Conservation (phyloP, 495 filamentous ascomycete genomes). For the Amphirosellinia nigrospora region DNA sequence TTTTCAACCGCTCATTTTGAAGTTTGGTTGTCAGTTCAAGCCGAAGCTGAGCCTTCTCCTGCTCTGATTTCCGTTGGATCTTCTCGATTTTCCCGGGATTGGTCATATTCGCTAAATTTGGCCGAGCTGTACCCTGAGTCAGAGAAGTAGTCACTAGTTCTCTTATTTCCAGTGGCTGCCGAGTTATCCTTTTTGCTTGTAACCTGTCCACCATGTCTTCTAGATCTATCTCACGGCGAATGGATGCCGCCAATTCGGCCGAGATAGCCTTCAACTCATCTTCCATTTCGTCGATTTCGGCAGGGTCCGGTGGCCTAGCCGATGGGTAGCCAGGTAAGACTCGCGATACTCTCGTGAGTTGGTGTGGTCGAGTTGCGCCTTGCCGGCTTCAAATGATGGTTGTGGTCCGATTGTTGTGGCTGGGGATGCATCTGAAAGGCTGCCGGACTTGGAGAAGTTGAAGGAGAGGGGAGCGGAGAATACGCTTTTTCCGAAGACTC, state of each 20-base stretch:
- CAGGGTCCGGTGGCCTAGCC: slow-evolving; percentile 43
- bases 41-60: slow-evolving; percentile 87
- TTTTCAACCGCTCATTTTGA: slow-evolving; percentile 78
- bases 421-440: slow-evolving; percentile 48
- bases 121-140: slow-evolving; percentile 90
- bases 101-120: slow-evolving; percentile 69
- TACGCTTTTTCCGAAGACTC: slow-evolving; percentile 56
- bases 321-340: slow-evolving; percentile 53
- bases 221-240: slow-evolving; percentile 93
- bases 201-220: slow-evolving; percentile 91
- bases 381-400: slow-evolving; percentile 45
- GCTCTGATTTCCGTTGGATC: slow-evolving; percentile 81
- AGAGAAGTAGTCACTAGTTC: slow-evolving; percentile 97
- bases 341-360: slow-evolving; percentile 50
- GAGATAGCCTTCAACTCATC: slow-evolving; percentile 92
- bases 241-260: slow-evolving; percentile 88
- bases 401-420: slow-evolving; percentile 44
- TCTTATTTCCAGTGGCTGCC: slow-evolving; percentile 65
- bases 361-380: slow-evolving; percentile 38
- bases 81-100: slow-evolving; percentile 78
- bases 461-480: slow-evolving; percentile 57
- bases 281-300: slow-evolving; percentile 78
- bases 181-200: slow-evolving; percentile 70
- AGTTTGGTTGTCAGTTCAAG: slow-evolving; percentile 81
- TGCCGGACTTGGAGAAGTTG: slow-evolving; percentile 45